These are phyloP conservation scores for Flaveria robusta DNA, from an alignment of 129 eudicot genomes.

Conservation along the genomic window DNA sequence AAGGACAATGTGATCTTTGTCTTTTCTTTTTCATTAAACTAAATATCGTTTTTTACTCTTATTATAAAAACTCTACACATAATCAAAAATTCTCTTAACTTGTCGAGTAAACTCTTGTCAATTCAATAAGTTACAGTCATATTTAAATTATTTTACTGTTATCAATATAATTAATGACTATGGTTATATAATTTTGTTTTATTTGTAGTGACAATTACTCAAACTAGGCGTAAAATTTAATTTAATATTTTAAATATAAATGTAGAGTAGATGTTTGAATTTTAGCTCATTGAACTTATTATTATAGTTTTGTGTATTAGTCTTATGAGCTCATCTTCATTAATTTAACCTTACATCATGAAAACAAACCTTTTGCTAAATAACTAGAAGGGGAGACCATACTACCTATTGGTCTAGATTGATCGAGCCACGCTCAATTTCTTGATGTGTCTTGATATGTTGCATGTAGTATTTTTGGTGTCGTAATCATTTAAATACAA, in stretches of 20 bases:
- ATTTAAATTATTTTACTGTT: too few species aligned
- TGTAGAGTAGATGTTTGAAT: neutral
- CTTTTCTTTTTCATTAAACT: neutral
- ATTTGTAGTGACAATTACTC: neutral
- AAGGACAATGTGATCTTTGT: neutral
- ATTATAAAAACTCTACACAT: neutral
- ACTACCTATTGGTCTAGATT: slow-evolving; percentile 21
- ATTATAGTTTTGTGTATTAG: neutral
- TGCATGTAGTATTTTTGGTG: neutral
- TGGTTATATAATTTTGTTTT: neutral
- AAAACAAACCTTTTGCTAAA: slow-evolving; percentile 9
- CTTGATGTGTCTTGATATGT: neutral
- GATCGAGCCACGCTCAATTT: slow-evolving; percentile 13
- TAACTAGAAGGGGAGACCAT: slow-evolving; percentile 17
- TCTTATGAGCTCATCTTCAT: neutral
- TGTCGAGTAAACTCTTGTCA: neutral
- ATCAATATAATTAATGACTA: neutral
- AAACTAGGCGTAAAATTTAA: too few species aligned
- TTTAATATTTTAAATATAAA: too few species aligned
- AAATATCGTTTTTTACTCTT: too few species aligned
- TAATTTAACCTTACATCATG: slow-evolving; percentile 14
- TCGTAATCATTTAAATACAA: neutral
- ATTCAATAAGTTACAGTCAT: neutral
- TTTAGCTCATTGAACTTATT: neutral
- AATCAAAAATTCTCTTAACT: neutral